Conservation (phyloP, 768 basidiomycete genomes). For the Hericium coralloides region DNA sequence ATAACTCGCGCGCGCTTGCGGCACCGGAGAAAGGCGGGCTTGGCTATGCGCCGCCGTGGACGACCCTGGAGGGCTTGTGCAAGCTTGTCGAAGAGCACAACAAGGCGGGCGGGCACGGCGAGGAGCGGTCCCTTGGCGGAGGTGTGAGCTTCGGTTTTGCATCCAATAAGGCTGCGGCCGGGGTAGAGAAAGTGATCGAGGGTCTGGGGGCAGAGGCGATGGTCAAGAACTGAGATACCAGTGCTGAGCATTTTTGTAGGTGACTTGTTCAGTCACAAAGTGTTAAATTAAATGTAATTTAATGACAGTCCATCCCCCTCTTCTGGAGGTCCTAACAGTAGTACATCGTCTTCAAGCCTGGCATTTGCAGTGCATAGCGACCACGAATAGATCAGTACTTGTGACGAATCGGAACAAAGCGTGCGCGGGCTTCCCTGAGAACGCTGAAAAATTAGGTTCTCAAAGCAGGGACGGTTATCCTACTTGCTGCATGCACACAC, state of each 20-base stretch:
- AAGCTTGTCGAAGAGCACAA: constrained; percentile 25
- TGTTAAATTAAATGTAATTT: too few relatives aligned
- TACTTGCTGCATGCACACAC: too few relatives aligned
- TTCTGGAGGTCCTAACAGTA: too few relatives aligned
- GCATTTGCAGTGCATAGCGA: too few relatives aligned
- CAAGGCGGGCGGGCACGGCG: constrained; percentile 17
- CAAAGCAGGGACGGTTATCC: too few relatives aligned
- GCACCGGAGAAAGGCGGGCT: constrained; percentile 28
- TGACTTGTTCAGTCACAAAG: too few relatives aligned
- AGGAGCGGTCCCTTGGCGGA: constrained; percentile 19
- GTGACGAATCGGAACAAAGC: too few relatives aligned
- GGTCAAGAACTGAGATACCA: background rate
- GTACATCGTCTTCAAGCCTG: too few relatives aligned
- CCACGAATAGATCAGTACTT: too few relatives aligned
- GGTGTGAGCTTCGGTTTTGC: constrained; percentile 18
- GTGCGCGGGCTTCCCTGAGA: too few relatives aligned
- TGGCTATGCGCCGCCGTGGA: constrained; percentile 25
- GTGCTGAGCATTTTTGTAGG: background rate
- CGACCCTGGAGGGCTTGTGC: constrained; percentile 26
- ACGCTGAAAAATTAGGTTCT: too few relatives aligned
- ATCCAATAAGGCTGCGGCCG: constrained; percentile 14
- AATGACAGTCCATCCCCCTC: too few relatives aligned
- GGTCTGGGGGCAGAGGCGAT: constrained; percentile 13
- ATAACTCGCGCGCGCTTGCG: constrained; percentile 30
- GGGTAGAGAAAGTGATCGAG: constrained; percentile 18